A percentile compares a stretch with the other conserved stretches of the same genome.
These are phyloP conservation scores for Penicillium samsonianum DNA, from an alignment of 495 filamentous ascomycete genomes.

Conservation along the genomic window DNA sequence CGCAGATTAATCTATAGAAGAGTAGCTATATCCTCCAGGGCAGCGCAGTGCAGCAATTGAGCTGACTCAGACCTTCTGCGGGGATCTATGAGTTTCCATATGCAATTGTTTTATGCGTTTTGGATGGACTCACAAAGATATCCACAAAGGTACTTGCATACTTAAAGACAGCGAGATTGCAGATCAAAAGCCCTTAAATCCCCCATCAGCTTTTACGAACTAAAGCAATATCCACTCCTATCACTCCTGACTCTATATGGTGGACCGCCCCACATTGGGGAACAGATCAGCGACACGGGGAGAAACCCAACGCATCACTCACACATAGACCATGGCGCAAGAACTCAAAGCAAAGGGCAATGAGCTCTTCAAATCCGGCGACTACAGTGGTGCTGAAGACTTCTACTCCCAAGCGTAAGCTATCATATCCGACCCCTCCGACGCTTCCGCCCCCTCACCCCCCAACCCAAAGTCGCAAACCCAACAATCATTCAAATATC, in stretches of 20 bases:
- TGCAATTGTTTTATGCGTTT: neutral
- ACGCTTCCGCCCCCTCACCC: neutral
- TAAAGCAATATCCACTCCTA: neutral
- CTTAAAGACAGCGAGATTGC: too few relatives aligned
- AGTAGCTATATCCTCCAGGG: neutral
- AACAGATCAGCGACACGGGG: conserved; percentile 22
- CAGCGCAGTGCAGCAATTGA: neutral
- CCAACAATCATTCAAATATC: neutral
- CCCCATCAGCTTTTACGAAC: neutral
- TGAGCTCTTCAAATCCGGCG: conserved; percentile 61
- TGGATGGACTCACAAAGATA: neutral
- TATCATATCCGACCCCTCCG: conserved; percentile 12
- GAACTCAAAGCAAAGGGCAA: conserved; percentile 50
- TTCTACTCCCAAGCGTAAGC: conserved; percentile 83
- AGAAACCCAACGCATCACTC: neutral
- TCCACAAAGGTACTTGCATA: neutral
- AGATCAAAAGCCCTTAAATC: neutral
- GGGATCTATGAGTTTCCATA: conserved; percentile 41
- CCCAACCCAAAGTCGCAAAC: neutral
- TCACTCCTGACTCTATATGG: conserved; percentile 9
- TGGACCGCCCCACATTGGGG: conserved; percentile 26
- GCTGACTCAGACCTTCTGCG: conserved; percentile 31
- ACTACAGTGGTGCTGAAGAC: conserved; percentile 73
- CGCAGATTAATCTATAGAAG: too few relatives aligned
- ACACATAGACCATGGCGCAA: conserved; percentile 35